These are phyloP conservation scores for Betula pendula DNA, from an alignment of 306 rosid genomes.

Conservation along the genomic window DNA sequence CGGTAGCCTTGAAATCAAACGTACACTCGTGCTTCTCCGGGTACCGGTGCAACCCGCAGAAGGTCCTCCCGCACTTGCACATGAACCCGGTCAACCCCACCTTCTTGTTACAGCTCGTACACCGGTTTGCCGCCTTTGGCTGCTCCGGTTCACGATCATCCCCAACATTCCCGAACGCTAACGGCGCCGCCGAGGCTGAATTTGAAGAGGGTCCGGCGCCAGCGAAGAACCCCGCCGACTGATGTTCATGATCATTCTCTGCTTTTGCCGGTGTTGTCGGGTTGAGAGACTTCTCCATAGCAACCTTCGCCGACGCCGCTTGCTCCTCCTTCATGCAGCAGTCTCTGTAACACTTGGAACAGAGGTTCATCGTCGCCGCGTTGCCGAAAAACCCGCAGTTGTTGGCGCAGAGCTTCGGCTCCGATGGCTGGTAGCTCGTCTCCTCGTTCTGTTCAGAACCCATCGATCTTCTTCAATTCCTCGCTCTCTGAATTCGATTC, in stretches of 20 bases:
- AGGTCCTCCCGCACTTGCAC: slow-evolving; percentile 60
- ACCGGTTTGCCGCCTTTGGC: slow-evolving; percentile 37
- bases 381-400: slow-evolving; percentile 69
- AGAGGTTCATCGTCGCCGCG: slow-evolving; percentile 48
- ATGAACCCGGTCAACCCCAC: slow-evolving; percentile 51
- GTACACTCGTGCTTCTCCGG: slow-evolving; percentile 58
- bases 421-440: slow-evolving; percentile 48
- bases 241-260: background rate
- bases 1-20: slow-evolving; percentile 43
- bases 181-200: background rate
- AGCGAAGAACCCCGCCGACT: background rate
- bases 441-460: slow-evolving; percentile 52
- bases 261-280: slow-evolving; percentile 1
- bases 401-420: slow-evolving; percentile 61
- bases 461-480: slow-evolving; percentile 38
- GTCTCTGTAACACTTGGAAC: slow-evolving; percentile 60
- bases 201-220: background rate
- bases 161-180: background rate
- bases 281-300: slow-evolving; percentile 41
- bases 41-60: slow-evolving; percentile 56
- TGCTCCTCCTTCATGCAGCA: slow-evolving; percentile 23
- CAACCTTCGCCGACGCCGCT: slow-evolving; percentile 45
- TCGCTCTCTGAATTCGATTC: background rate
- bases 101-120: slow-evolving; percentile 52
- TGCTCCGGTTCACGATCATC: slow-evolving; percentile 2